Base-by-base conservation (phyloP, 495 filamentous ascomycete genomes). In the Trichocladium uniseriatum region DNA sequence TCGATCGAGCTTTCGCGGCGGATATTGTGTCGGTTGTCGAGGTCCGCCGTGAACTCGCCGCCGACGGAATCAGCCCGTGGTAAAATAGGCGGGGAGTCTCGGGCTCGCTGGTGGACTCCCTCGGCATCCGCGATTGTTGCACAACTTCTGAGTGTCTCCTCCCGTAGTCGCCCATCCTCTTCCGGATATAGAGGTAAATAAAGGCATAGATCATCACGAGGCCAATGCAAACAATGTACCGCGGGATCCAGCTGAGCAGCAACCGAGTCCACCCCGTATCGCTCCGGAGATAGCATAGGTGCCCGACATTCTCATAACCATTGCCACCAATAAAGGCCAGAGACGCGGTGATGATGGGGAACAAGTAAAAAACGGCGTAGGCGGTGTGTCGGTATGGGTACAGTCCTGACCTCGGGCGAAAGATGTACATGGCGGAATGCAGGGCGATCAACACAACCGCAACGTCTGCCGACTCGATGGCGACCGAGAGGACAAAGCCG, bases 371-470 rank as follows among this genome's bases (percentile, higher is more conserved):
- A 28, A 64, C 56, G 16, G 57, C 49, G 54, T 82, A 82, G 13
- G 81, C 77, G 11, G 62, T 52, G 22, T 73, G 63, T 7, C 83
- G 75, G 39, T 83, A 81, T 21, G 75, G 79, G 64, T 83, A 83
- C 16, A 89, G 71, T 5, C 84, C 84, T n/a, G 79, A 62, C 14
- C 61, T 59, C 5, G 79, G 79, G 18, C 71, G 68, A 49, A 87
- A 79, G 44, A 88, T 79, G 55, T 80, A 84, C 42, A 86, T 66
- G 35, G 76, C 78, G 34, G 81, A 80, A 53, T 89, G 85, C 41
- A 87, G 58, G 20, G 83, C 79, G 53, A 89, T 86, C 45, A 85
- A 68, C 14, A 88, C 69, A 15, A 83, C 77, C 19, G 83, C 75
- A 46, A 83, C 68, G 60, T 89, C 84, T 37, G 82, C 80, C 28